Base-by-base conservation (phyloP, 2,329 filamentous ascomycete genomes). In the Trichothecium roseum region DNA sequence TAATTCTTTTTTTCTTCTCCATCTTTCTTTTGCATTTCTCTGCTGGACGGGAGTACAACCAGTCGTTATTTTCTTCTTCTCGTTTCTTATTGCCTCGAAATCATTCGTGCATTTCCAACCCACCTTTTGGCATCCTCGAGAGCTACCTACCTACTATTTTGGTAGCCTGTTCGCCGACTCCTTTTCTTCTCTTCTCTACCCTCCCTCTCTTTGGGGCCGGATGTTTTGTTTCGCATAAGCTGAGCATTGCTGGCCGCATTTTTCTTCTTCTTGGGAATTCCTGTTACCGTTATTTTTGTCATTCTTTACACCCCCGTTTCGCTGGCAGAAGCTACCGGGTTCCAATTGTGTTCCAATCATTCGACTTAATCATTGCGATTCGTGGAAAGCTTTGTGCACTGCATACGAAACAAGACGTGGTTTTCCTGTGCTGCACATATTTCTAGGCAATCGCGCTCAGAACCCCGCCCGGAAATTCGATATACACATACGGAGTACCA, bases 341-440 rank as follows among this genome's bases (percentile, higher is more conserved):
- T 10, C 22, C 34, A 35, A 14, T 16, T 28, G 10, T n/a, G 20
- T 34, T n/a, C n/a, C n/a, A n/a, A n/a, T n/a, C n/a, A n/a, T n/a
- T n/a, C 27, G n/a, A 17, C 31, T 27, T 10, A 20, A 27, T 16
- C 22, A 29, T 28, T 18, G 35, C 36, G 8, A 15, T n/a, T 35
- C 28, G 16, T 8, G 35, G 8, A 12, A 10, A 30, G 7, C 13
- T 13, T 16, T 37, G 24, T 32, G 15, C 30, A n/a, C 27, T 34
- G 30, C 34, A 32, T 32, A 18, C 33, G 30, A 28, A 27, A n/a
- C 31, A 18, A 34, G 27, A n/a, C n/a, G n/a, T n/a, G n/a, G 30
- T 24, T 24, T 18, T 35, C 38, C 30, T 18, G 27, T 32, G 20
- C 20, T 24, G n/a, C 10, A 10, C 20, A 10, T 24, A 24, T 24